Evolutionary conservation across 805 yeast species (phyloP).

Genomic region (Kodamaea laetipori): DNA sequence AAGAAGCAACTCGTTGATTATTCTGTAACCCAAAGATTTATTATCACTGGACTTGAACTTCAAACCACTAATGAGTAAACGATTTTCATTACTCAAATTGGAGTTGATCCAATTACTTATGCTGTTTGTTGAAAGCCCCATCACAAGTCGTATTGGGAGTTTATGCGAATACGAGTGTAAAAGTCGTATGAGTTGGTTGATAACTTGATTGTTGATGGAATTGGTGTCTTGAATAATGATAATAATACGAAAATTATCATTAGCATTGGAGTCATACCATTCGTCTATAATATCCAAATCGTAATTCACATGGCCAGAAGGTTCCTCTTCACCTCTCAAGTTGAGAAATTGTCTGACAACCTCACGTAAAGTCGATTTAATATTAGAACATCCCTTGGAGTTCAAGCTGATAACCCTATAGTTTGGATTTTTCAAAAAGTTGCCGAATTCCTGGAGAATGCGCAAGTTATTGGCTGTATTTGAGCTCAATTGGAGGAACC

Average conservation of each 20-base stretch:
- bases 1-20: constrained; percentile 36
- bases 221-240: constrained; percentile 42
- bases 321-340: constrained; percentile 12
- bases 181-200: constrained; percentile 38
- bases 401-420: constrained; percentile 30
- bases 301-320: constrained; percentile 25
- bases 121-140: constrained; percentile 39
- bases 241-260: constrained; percentile 20
- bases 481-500: constrained; percentile 39
- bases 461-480: constrained; percentile 44
- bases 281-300: constrained; percentile 39
- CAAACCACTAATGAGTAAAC: constrained; percentile 30
- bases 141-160: constrained; percentile 36
- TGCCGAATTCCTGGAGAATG: constrained; percentile 37
- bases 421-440: constrained; percentile 17
- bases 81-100: constrained; percentile 33
- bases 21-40: constrained; percentile 34
- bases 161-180: constrained; percentile 27
- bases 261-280: constrained; percentile 25
- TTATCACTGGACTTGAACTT: constrained; percentile 37
- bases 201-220: constrained; percentile 33
- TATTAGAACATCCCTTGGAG: constrained; percentile 35
- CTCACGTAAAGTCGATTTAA: constrained; percentile 36
- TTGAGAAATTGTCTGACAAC: constrained; percentile 34
- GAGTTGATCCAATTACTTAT: constrained; percentile 40